These are phyloP conservation scores for Anthoceros angustus DNA, from an alignment of 225 moss, liverwort and hornwort genomes.

Conservation along the genomic window DNA sequence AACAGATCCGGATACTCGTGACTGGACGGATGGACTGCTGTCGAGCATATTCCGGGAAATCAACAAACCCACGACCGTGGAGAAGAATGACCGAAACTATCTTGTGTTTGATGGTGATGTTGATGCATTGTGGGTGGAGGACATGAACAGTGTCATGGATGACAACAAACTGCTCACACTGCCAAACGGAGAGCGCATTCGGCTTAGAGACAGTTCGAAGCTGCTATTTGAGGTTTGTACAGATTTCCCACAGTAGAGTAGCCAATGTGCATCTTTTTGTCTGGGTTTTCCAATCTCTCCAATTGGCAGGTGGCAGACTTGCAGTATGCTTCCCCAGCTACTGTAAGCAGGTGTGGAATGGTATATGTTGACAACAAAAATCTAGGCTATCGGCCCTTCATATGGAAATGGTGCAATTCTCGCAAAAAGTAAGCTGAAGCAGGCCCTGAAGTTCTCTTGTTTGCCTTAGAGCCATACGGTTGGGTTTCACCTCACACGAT, in stretches of 20 bases:
- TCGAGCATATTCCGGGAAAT: too few relatives aligned
- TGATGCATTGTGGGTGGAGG: too few relatives aligned
- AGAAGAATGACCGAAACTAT: too few relatives aligned
- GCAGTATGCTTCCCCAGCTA: slow-evolving; percentile 82
- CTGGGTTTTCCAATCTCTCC: not conserved
- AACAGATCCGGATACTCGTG: too few relatives aligned
- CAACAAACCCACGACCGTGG: too few relatives aligned
- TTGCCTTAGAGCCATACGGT: not conserved
- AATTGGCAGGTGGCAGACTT: slow-evolving; percentile 48
- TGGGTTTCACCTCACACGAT: not conserved
- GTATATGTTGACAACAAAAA: slow-evolving; percentile 76
- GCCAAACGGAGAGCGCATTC: too few relatives aligned
- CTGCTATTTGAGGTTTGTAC: not conserved
- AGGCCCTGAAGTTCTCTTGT: not conserved
- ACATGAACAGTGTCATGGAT: too few relatives aligned
- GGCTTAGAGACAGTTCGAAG: not conserved
- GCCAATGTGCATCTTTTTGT: not conserved
- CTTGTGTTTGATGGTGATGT: too few relatives aligned
- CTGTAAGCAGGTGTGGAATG: slow-evolving; percentile 81
- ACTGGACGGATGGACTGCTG: too few relatives aligned
- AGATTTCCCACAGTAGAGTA: not conserved
- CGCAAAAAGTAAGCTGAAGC: slow-evolving; percentile 34
- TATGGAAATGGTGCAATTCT: slow-evolving; percentile 69
- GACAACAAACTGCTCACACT: too few relatives aligned
- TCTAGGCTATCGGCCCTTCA: slow-evolving; percentile 57